phyloP scores from a whole-genome alignment of 768 basidiomycete genomes.

The Lenzites betulinus region DNA sequence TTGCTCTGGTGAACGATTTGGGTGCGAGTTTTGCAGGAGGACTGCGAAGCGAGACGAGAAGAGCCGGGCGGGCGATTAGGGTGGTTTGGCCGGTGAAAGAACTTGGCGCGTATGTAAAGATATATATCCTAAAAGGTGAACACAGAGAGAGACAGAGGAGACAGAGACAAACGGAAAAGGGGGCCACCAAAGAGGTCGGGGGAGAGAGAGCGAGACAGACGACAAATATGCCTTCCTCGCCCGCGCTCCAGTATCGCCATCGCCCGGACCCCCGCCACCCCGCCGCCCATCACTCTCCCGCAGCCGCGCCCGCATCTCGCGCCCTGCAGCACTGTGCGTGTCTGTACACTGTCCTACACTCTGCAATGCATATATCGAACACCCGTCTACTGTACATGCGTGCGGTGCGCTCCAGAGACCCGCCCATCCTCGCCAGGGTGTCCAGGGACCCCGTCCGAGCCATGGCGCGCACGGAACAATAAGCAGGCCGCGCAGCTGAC shows the following conservation, averaged over 20 bases:
- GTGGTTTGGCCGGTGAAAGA: constrained; percentile 24
- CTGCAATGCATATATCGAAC: neutral
- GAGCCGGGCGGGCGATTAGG: constrained; percentile 34
- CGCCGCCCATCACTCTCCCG: constrained; percentile 12
- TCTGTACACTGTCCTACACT: neutral
- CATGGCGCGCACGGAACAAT: constrained; percentile 4
- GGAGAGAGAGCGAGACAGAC: constrained; percentile 26
- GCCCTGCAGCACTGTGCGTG: neutral
- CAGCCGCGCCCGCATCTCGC: neutral
- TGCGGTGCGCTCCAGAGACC: neutral
- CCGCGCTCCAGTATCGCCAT: constrained; percentile 26
- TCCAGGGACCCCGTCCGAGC: neutral
- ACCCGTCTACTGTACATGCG: neutral
- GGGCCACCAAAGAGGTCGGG: constrained; percentile 32
- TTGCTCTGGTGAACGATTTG: constrained; percentile 19
- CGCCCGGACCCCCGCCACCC: constrained; percentile 29
- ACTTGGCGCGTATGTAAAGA: constrained; percentile 32
- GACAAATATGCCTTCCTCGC: constrained; percentile 27
- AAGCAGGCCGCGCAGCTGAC: constrained; percentile 7
- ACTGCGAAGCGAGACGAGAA: constrained; percentile 23
- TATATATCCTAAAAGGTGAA: constrained; percentile 36
- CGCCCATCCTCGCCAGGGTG: neutral
- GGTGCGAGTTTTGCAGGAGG: constrained; percentile 22
- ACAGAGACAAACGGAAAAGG: constrained; percentile 31
- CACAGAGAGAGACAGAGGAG: constrained; percentile 35